Base-by-base conservation (phyloP, 2,329 filamentous ascomycete genomes). In the Talaromyces verruculosus region DNA sequence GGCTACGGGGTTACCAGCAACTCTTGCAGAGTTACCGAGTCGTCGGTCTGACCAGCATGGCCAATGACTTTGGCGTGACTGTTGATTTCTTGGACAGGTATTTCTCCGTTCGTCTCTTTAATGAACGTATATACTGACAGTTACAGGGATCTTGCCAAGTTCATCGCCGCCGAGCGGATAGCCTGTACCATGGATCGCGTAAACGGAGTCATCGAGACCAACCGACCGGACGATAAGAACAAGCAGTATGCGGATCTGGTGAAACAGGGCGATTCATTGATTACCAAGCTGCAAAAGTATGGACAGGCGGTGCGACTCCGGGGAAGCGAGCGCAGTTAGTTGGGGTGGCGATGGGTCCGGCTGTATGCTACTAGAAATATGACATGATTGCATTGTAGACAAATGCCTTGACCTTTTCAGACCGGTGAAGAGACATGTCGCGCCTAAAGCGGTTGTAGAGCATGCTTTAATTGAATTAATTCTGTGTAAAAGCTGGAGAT, bases 231-330 rank as follows among this genome's bases (percentile, higher is more conserved):
- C 77, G 93, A 97, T 83, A 99, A 99, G 89, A 98, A 98, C 85
- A 97, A 97, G 86, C 95, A 99, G 83, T 99, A 99, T 81, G 91
- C 93, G 73, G 95, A 99, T 73, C 93, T 98, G 43, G 93, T 99
- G 68, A 95, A 95, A 83, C 95, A 98, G 78, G 95, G 95, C 37
- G 95, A 99, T 79, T 91, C 96, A 80, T 85, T 99, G 69, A 98
- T 99, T 78, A 99, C 95, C 66, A 99, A 99, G 85, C 84, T 99
- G 72, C 95, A 99, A 83, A 99, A 99, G 85, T 99, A 99, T 79
- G 95, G 95, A 53, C 95, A 99, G 81, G 91, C 95, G 2, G 95
- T 99, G 70, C 88, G 95, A 75, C 84, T 99, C 81, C 88, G 95
- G 74, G 95, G 95, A 47, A 98, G 94, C 76, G 95, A 99, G 85